Percentiles rank a stretch among this genome's conserved stretches.
These are phyloP conservation scores for Clonostachys rhizophaga DNA, from an alignment of 2,329 filamentous ascomycete genomes.

Conservation along the genomic window DNA sequence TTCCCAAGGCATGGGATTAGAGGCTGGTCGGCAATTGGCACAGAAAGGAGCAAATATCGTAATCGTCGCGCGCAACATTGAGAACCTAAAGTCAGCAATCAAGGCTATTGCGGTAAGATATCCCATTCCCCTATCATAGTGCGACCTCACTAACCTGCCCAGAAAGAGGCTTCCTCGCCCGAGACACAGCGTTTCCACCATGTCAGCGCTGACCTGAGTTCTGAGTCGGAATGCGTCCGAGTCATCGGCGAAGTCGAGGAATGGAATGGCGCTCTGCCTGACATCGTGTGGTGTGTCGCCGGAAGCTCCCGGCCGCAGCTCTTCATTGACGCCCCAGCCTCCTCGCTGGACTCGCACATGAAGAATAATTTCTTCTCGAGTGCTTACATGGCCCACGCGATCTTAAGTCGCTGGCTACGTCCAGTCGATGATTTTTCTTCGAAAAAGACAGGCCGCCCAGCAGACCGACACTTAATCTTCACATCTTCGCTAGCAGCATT, in stretches of 20 bases:
- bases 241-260: constrained; percentile 67
- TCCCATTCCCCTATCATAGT: no score
- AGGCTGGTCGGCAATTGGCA: neutral
- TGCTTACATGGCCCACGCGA: constrained; percentile 79
- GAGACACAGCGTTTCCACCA: constrained; percentile 73
- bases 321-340: constrained; percentile 68
- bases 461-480: constrained; percentile 76
- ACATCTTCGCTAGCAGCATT: constrained; percentile 76
- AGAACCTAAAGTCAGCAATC: no score
- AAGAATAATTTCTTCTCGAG: constrained; percentile 88
- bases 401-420: constrained; percentile 69
- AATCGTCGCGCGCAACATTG: neutral
- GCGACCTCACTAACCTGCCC: neutral
- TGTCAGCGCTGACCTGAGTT: constrained; percentile 78
- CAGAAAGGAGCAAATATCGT: neutral
- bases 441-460: constrained; percentile 14
- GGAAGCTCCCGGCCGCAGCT: constrained; percentile 70
- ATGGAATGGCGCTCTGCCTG: constrained; percentile 76
- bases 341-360: constrained; percentile 72
- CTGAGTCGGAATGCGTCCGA: constrained; percentile 61
- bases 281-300: constrained; percentile 89
- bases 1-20: neutral
- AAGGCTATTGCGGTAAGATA: no score
- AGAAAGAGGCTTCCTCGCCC: constrained; percentile 63
- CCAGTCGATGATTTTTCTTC: constrained; percentile 21